phyloP scores from a whole-genome alignment of 495 filamentous ascomycete genomes.

The Talaromyces trachyspermus region DNA sequence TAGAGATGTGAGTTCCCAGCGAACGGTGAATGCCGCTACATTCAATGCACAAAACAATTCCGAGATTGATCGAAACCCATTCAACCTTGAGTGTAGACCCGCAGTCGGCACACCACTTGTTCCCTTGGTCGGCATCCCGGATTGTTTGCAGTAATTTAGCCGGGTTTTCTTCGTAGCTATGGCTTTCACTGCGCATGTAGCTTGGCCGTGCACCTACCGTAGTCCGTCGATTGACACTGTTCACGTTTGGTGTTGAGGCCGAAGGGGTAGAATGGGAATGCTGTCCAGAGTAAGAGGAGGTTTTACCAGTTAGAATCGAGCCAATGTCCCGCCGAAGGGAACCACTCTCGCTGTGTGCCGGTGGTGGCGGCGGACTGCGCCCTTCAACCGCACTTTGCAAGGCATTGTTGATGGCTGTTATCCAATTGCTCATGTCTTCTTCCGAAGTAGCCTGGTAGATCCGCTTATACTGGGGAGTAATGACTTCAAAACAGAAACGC shows the following conservation, averaged over 20 bases:
- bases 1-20: slow-evolving; percentile 94
- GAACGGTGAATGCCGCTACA: slow-evolving; percentile 97
- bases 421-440: slow-evolving; percentile 97
- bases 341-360: slow-evolving; percentile 39
- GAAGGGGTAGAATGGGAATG: slow-evolving; percentile 38
- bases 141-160: slow-evolving; percentile 79
- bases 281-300: slow-evolving; percentile 59
- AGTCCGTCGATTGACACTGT: slow-evolving; percentile 66
- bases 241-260: slow-evolving; percentile 35
- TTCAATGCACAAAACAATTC: slow-evolving; percentile 94
- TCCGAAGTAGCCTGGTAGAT: slow-evolving; percentile 97
- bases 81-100: slow-evolving; percentile 86
- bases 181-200: slow-evolving; percentile 57
- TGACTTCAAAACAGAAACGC: slow-evolving; percentile 97
- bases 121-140: slow-evolving; percentile 85
- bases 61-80: slow-evolving; percentile 98
- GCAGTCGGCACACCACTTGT: slow-evolving; percentile 93
- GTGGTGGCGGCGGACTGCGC: slow-evolving; percentile 45
- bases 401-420: slow-evolving; percentile 93
- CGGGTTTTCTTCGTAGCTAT: slow-evolving; percentile 71
- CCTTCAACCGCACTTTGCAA: slow-evolving; percentile 92
- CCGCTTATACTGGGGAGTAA: slow-evolving; percentile 92
- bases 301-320: slow-evolving; percentile 91
- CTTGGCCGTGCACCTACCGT: slow-evolving; percentile 86
- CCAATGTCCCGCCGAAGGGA: slow-evolving; percentile 75